A percentile compares a stretch with the other conserved stretches of the same genome.
These are phyloP conservation scores for Eremochloa ophiuroides DNA, from an alignment of 176 grass and related monocot species.

Conservation along the genomic window DNA sequence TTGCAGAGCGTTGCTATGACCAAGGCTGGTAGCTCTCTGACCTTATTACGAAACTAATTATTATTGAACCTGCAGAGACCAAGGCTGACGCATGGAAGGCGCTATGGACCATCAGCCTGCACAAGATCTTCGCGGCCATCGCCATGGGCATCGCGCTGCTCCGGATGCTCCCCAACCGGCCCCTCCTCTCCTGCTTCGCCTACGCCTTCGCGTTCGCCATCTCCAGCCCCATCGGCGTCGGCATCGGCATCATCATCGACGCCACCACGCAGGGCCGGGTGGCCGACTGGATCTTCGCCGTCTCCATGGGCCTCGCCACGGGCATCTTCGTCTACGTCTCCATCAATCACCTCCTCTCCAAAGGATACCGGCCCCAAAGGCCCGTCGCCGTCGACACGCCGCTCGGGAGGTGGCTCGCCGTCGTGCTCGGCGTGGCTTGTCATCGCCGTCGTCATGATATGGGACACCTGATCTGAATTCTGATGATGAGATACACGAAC, in stretches of 20 bases:
- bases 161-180: constrained; percentile 69
- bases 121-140: constrained; percentile 95
- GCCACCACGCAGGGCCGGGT: constrained; percentile 81
- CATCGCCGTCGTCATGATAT: constrained; percentile 97
- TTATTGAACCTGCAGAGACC: constrained; percentile 48
- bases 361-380: constrained; percentile 63
- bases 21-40: background rate
- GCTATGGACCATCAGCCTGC: constrained; percentile 93
- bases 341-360: constrained; percentile 87
- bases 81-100: constrained; percentile 93
- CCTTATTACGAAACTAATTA: background rate
- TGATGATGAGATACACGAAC: background rate
- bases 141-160: constrained; percentile 95
- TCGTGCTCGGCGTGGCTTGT: constrained; percentile 64
- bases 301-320: constrained; percentile 88
- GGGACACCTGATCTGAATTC: constrained; percentile 68
- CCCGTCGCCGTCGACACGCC: constrained; percentile 50
- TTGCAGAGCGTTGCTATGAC: background rate
- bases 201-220: constrained; percentile 87
- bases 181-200: constrained; percentile 63
- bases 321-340: constrained; percentile 94
- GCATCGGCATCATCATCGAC: constrained; percentile 81
- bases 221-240: constrained; percentile 80
- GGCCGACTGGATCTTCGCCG: constrained; percentile 85
- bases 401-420: constrained; percentile 54